Evolutionary conservation across 2,329 filamentous ascomycete genomes (phyloP), one percentile per base, ranked within the genome.

Genomic region (Talaromyces islandicus): DNA sequence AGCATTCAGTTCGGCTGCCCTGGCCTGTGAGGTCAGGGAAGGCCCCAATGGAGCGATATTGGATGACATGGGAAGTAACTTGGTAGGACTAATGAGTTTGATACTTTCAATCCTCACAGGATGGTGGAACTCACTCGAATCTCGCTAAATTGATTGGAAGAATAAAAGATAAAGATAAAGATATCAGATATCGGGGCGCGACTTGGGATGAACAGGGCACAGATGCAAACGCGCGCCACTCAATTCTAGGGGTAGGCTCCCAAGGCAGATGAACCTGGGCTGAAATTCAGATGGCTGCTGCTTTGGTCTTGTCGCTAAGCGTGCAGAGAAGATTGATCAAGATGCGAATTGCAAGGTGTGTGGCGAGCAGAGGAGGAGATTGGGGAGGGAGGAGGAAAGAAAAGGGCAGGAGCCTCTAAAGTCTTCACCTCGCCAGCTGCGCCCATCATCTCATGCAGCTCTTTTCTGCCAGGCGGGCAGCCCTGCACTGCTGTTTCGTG

Each of bases 1-100:
- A 10, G 62, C 63, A 38, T 60, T 64, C 32, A 64, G 54, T 54
- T 64, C 63, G 41, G 63, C 63, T 25, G 63, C 63, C 41, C 63
- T 56, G 21, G 63, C 63, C 32, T 64, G 62, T 14, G 63, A 64
- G 27, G 61, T 60, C 58, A 63, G 48, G 21, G 63, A 64, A 19
- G 63, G 62, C 2, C 35, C 57, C 46, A 46, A 54, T 25, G 27
- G 38, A 32, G 57, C 58, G 60, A 64, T 64, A 11, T 54, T 56
- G 14, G 51, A n/a, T 9, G 53, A 14, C 41, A 58, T 25, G 25
- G 55, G 38, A 11, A 35, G 29, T 30, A 32, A 11, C 35, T 58
- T 9, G 27, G 19, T 24, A 24, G 43, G 3, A 21, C 19, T 24
- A 9, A 14, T 46, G 19, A 46, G 43, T 46, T 24, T 14, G 11